Evolutionary conservation across 2,329 filamentous ascomycete species (phyloP), one percentile per base, ranked within the genome.

Genomic region (Botryosphaeria dothidea): DNA sequence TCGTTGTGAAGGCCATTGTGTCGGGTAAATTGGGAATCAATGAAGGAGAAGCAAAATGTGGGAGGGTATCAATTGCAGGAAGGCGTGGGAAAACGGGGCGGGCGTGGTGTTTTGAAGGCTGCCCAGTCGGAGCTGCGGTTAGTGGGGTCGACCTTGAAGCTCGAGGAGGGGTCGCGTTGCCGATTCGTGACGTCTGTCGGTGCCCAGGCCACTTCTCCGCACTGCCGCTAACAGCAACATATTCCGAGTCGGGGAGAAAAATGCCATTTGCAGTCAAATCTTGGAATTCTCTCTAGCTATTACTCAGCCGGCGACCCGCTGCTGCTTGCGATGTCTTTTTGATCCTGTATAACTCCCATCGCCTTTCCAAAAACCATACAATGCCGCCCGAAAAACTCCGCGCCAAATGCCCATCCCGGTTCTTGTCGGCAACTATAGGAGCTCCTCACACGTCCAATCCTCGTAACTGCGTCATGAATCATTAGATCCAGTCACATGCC

Each of bases 381-480:
- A 64, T 65, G 66, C 64, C 65, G 29, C 62, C 62, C 52, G 43
- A 25, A 61, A 54, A 64, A 64, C 62, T 64, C 62, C 62, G 49
- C 61, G 61, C n/a, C 46, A 51, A 38, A 61, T 60, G 56, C 61
- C 46, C 31, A 49, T 68, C 67, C n/a, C 58, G 36, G 9, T 43
- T 46, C 27, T 38, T 27, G 5, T 62, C 13, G 43, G 34, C 46
- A 62, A 54, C 64, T 66, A 76, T 66, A 97, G 85, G 69, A 98
- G 84, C 80, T 99, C 95, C 81, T 98, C 95, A 81, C 93, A 97
- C 38, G 93, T 96, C 95, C 95, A 99, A 79, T 99, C 95, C 85
- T 99, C 95, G 80, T 98, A 98, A 82, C 91, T 94, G 70, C 43
- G 43, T 60, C 61, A 45, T 15, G n/a, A 49, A 23, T 51, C 38